These are phyloP conservation scores for Fusarium tupiense DNA, from an alignment of 2,329 filamentous ascomycete species.

Conservation along the genomic window DNA sequence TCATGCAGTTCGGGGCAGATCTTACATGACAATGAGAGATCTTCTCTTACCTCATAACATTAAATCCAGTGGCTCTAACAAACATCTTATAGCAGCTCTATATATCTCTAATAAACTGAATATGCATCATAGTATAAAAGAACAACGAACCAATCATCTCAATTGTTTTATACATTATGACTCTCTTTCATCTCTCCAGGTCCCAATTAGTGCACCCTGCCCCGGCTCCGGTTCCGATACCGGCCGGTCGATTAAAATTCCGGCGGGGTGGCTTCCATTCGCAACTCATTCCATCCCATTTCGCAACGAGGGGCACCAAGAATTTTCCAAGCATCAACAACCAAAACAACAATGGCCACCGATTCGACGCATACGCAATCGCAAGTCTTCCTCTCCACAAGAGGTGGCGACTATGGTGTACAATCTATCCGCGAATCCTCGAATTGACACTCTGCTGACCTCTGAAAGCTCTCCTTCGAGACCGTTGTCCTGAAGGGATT, in stretches of 20 bases:
- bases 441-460: not conserved
- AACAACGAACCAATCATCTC: not conserved
- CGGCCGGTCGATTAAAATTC: conserved; percentile 35
- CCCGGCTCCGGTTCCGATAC: conserved; percentile 9
- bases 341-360: conserved; percentile 34
- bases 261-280: conserved; percentile 27
- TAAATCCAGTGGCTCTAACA: accelerated
- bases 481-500: conserved; percentile 88
- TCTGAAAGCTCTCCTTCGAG: conserved; percentile 79
- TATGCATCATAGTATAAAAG: accelerated
- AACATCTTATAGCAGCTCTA: not conserved
- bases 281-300: conserved; percentile 17
- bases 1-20: no score
- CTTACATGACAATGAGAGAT: accelerated
- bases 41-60: no score
- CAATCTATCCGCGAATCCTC: not conserved
- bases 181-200: not conserved
- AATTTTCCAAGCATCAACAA: conserved; percentile 30
- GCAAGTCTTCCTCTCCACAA: conserved; percentile 42
- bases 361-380: conserved; percentile 38
- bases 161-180: not conserved
- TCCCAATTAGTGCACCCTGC: not conserved
- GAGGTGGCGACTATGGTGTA: conserved; percentile 44
- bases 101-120: not conserved
- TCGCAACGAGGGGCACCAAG: conserved; percentile 26